Percentiles rank a stretch among this genome's conserved stretches.
phyloP scores from a whole-genome alignment of 1,284 basidiomycete species.

The Ustilago sp. region DNA sequence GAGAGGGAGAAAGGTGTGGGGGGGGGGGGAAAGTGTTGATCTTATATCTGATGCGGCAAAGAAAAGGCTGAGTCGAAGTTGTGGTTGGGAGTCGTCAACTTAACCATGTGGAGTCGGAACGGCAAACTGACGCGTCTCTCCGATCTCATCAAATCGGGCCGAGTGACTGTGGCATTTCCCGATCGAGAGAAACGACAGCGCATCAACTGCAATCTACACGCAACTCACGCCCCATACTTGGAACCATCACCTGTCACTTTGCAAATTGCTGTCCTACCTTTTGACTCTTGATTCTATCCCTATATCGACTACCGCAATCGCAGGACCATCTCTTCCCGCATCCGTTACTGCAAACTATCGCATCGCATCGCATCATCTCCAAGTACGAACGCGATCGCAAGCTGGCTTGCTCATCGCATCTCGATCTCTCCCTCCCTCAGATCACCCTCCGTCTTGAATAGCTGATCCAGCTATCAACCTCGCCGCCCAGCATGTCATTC shows the following conservation, averaged over 20 bases:
- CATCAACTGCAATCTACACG: conserved; percentile 1
- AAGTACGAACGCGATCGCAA: neutral
- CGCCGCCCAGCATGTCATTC: conserved; percentile 52
- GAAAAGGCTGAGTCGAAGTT: conserved; percentile 13
- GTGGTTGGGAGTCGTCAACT: conserved; percentile 6
- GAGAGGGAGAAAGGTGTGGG: neutral
- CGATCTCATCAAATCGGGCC: neutral
- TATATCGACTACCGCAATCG: neutral
- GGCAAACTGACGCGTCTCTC: conserved; percentile 15
- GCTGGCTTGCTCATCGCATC: neutral
- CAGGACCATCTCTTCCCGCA: neutral
- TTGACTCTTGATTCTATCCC: neutral
- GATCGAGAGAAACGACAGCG: conserved; percentile 14
- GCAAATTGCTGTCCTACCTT: neutral
- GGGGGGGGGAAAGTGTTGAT: neutral
- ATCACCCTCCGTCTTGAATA: too few species aligned
- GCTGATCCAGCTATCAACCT: too few species aligned
- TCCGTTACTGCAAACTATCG: neutral
- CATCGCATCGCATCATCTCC: neutral
- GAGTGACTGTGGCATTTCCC: neutral
- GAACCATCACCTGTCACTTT: conserved; percentile 19
- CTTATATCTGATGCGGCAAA: neutral
- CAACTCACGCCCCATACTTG: neutral
- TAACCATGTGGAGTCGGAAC: conserved; percentile 9
- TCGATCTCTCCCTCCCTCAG: too few species aligned